Evolutionary conservation across 768 basidiomycete species (phyloP).

Genomic region (Panellus pusillus): DNA sequence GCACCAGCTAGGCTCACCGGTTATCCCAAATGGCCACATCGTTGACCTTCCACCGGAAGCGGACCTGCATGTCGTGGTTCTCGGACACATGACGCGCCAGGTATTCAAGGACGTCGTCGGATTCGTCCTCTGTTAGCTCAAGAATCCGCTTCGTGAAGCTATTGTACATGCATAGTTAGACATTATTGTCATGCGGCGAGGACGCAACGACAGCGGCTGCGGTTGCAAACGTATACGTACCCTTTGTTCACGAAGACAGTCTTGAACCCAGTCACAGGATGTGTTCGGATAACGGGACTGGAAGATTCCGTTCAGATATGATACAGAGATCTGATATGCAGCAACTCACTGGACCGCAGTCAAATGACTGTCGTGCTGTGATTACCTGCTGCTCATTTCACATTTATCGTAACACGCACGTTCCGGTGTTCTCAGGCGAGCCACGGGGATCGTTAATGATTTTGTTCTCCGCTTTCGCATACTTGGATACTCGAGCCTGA

Average conservation of each 20-base stretch:
- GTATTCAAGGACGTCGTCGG: conserved; percentile 47
- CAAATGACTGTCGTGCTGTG: conserved; percentile 30
- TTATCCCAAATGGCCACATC: conserved; percentile 68
- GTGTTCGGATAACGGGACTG: conserved; percentile 53
- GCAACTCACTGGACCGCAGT: conserved; percentile 49
- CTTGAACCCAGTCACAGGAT: conserved; percentile 63
- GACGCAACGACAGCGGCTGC: no score
- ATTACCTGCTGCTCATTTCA: no score
- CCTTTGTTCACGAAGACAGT: conserved; percentile 54
- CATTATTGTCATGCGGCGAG: neutral
- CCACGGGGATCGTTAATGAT: conserved; percentile 46
- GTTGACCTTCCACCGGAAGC: conserved; percentile 51
- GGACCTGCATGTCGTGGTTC: conserved; percentile 59
- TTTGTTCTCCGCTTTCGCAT: conserved; percentile 29
- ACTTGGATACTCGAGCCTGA: conserved; percentile 23
- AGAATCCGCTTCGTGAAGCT: conserved; percentile 59
- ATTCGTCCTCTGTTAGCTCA: conserved; percentile 54
- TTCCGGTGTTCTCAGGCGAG: conserved; percentile 51
- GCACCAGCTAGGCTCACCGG: conserved; percentile 24
- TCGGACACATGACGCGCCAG: conserved; percentile 51
- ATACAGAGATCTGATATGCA: neutral
- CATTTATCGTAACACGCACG: no score
- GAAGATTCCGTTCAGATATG: neutral
- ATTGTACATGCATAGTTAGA: neutral
- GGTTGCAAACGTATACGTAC: no score